These are phyloP conservation scores for Pseudopyrenochaeta lycopersici DNA, from an alignment of 2,329 filamentous ascomycete species.

Conservation along the genomic window DNA sequence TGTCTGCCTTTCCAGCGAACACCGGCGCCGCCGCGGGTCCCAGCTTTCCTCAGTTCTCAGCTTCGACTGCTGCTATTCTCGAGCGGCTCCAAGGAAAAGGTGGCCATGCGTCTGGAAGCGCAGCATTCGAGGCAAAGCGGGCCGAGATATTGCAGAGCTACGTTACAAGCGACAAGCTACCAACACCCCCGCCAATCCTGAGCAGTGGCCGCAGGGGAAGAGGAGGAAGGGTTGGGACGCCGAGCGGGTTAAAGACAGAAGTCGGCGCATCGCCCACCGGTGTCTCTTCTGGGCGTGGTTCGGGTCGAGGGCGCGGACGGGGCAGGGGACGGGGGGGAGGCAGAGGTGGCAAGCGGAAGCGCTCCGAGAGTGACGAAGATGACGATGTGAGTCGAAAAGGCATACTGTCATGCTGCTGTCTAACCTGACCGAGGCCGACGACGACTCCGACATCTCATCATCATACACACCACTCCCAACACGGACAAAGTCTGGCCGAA, in stretches of 20 bases:
- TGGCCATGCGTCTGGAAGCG: conserved; percentile 46
- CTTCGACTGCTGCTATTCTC: conserved; percentile 54
- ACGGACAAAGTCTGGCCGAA: conserved; percentile 78
- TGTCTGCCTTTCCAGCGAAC: conserved; percentile 31
- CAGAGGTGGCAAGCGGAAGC: conserved; percentile 50
- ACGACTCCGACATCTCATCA: conserved; percentile 51
- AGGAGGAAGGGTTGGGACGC: conserved; percentile 45
- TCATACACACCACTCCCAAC: conserved; percentile 67
- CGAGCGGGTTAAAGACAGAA: conserved; percentile 43
- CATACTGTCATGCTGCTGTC: conserved; percentile 6
- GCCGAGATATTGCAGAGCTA: conserved; percentile 57
- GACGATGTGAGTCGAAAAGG: conserved; percentile 44
- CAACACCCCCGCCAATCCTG: conserved; percentile 47
- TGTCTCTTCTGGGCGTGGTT: conserved; percentile 44
- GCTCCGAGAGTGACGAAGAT: conserved; percentile 46
- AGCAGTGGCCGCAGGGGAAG: conserved; percentile 39
- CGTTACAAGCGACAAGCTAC: conserved; percentile 55
- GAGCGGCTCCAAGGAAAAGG: conserved; percentile 48
- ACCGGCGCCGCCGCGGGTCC: conserved; percentile 19
- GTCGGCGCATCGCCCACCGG: conserved; percentile 30
- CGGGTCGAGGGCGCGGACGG: conserved; percentile 48
- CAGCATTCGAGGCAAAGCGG: conserved; percentile 57
- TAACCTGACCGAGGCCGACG: conserved; percentile 34
- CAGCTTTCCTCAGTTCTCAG: conserved; percentile 45
- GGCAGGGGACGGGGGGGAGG: conserved; percentile 45